These are phyloP conservation scores for peach (Prunus persica) DNA, from an alignment of 306 rosid genomes.

Conservation along the genomic window Prunus_persica_NCBIv2 NC_034015.1:3856501-3857000, in stretches of 20 bases:
- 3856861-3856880: too few species aligned
- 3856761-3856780: slow-evolving; percentile 25
- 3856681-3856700: slow-evolving; percentile 24
- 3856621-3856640: slow-evolving; percentile 8
- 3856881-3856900: background rate
- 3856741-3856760: slow-evolving; percentile 24
- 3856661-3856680: slow-evolving; percentile 15
- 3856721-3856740: slow-evolving; percentile 24
- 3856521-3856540: background rate
- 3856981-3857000: background rate
- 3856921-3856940: background rate
- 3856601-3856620: background rate
- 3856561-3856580: background rate
- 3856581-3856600: background rate
- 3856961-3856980: background rate
- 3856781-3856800: slow-evolving; percentile 49
- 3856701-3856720: slow-evolving; percentile 20
- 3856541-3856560: background rate
- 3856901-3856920: background rate
- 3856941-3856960: background rate
- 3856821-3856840: background rate
- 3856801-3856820: background rate
- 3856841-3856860: background rate
- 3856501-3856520: background rate
- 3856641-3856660: slow-evolving; percentile 31